Evolutionary conservation across 2,329 filamentous ascomycete species (phyloP).

Genomic region (Aspergillus versicolor): DNA sequence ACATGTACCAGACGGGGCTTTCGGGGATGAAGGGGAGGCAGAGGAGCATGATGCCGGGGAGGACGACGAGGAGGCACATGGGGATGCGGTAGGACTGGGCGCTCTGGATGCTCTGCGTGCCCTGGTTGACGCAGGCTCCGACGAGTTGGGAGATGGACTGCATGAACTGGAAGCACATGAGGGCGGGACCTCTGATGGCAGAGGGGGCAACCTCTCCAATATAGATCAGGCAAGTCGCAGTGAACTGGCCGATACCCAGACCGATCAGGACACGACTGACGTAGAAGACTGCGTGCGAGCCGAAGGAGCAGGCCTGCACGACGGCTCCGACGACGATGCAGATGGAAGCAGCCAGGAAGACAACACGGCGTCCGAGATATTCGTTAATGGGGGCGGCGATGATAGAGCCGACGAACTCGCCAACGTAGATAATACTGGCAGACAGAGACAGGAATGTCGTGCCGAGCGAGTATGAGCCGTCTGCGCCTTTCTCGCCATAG

Average conservation of each 20-base stretch:
- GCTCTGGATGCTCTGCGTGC: slow-evolving; percentile 24
- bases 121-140: slow-evolving; percentile 28
- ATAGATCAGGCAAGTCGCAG: slow-evolving; percentile 31
- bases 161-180: slow-evolving; percentile 32
- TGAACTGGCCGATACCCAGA: slow-evolving; percentile 33
- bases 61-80: slow-evolving; percentile 26
- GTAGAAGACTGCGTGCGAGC: slow-evolving; percentile 25
- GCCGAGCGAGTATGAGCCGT: slow-evolving; percentile 21
- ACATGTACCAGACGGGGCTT: slow-evolving; percentile 33
- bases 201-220: slow-evolving; percentile 33
- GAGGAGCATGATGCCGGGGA: slow-evolving; percentile 25
- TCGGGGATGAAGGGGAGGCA: slow-evolving; percentile 27
- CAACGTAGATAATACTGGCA: slow-evolving; percentile 41
- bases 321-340: slow-evolving; percentile 34
- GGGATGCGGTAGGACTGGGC: slow-evolving; percentile 28
- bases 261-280: slow-evolving; percentile 29
- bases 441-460: slow-evolving; percentile 33
- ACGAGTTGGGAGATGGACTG: slow-evolving; percentile 31
- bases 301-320: slow-evolving; percentile 23
- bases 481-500: slow-evolving; percentile 22
- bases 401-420: slow-evolving; percentile 39
- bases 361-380: slow-evolving; percentile 33
- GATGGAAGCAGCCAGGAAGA: slow-evolving; percentile 34
- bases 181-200: slow-evolving; percentile 26
- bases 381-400: slow-evolving; percentile 40